Evolutionary conservation across 1,139 yeast species (phyloP).

Genomic region (Nadsonia starkeyi-henricii): DNA sequence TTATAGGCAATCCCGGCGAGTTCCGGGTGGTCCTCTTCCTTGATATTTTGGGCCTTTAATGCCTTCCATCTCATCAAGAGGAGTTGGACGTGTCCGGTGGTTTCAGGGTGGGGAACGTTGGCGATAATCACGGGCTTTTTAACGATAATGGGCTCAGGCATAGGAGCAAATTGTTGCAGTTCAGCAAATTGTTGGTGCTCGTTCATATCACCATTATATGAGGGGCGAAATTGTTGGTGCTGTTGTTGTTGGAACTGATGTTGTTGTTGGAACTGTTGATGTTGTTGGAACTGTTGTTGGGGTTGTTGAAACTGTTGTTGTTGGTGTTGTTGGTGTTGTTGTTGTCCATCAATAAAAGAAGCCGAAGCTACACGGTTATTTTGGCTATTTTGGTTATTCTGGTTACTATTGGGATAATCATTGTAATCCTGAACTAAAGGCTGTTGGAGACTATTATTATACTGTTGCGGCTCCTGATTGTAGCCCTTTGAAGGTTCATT

Average conservation of each 20-base stretch:
- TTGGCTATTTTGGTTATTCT: background rate
- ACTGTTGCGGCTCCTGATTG: no score
- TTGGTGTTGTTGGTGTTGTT: background rate
- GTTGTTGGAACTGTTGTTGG: background rate
- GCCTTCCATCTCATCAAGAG: constrained; percentile 26
- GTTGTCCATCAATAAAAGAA: background rate
- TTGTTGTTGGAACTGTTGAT: background rate
- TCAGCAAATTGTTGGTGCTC: background rate
- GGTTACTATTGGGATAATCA: background rate
- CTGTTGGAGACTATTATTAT: no score
- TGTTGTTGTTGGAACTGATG: background rate
- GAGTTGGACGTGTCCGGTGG: background rate
- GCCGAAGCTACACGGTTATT: background rate
- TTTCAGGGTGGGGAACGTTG: background rate
- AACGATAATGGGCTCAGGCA: background rate
- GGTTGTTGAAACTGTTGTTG: background rate
- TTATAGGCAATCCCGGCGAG: constrained; percentile 23
- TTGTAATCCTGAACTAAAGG: no score
- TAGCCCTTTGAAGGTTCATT: no score
- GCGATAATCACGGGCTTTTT: background rate
- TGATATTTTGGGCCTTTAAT: constrained; percentile 23
- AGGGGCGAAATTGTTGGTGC: background rate
- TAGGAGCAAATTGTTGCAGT: background rate
- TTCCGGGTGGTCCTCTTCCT: constrained; percentile 22
- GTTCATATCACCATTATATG: background rate